Evolutionary conservation across 2,329 filamentous ascomycete genomes (phyloP).

Genomic region (Mycosphaerella arachidis): DNA sequence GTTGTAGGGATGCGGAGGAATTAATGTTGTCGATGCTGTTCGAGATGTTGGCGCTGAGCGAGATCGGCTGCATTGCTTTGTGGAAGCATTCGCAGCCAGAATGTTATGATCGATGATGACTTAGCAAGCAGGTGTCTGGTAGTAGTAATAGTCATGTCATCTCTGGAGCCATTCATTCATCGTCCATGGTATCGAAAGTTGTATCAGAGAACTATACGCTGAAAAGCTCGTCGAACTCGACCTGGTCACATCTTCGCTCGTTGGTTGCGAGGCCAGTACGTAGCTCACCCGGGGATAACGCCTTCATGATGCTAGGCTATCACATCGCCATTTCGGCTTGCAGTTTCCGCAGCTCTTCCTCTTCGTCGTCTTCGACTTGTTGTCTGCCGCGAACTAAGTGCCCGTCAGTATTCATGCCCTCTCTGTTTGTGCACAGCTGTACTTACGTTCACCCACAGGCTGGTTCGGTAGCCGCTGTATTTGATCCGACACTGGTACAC

Average conservation of each 20-base stretch:
- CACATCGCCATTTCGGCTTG: slow-evolving; percentile 98
- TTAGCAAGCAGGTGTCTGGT: not conserved
- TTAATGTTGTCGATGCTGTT: not conserved
- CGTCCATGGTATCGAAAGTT: not conserved
- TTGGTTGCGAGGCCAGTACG: slow-evolving; percentile 4
- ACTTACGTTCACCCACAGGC: slow-evolving; percentile 71
- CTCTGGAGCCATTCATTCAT: not conserved
- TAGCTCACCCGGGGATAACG: slow-evolving; percentile 13
- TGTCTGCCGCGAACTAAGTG: slow-evolving; percentile 43
- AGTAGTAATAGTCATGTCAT: not conserved
- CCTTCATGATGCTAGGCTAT: slow-evolving; percentile 9
- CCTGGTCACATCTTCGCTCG: slow-evolving; percentile 3
- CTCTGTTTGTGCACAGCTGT: not conserved
- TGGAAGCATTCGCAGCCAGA: not conserved
- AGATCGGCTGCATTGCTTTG: not conserved
- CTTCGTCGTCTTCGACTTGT: slow-evolving; percentile 75
- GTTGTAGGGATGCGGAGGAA: not conserved
- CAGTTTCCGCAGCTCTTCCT: slow-evolving; percentile 86
- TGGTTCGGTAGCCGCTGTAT: slow-evolving; percentile 72
- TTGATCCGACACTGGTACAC: slow-evolving; percentile 73
- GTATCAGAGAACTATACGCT: slow-evolving; percentile 11
- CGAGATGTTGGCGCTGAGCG: not conserved
- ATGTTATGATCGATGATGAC: not conserved
- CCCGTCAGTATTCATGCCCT: slow-evolving; percentile 28
- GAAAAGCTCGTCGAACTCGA: slow-evolving; percentile 9